Conservation (phyloP, 495 filamentous ascomycete genomes). For the Lasiosphaeria hispida region DNA sequence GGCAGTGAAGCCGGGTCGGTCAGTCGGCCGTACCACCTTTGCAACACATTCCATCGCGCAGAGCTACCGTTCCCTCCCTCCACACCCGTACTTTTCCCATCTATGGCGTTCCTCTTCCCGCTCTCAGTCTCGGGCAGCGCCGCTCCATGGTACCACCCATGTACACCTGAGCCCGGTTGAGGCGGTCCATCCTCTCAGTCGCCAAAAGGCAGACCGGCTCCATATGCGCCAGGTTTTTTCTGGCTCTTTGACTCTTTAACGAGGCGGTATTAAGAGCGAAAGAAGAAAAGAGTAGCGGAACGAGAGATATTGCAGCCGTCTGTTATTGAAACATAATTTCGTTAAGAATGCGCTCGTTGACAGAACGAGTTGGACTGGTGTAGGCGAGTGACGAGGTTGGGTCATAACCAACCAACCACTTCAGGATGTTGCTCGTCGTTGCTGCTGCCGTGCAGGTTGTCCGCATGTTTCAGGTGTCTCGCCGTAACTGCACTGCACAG, state of each 20-base stretch:
- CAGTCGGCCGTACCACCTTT: constrained; percentile 2
- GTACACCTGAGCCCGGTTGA: no score
- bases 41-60: not conserved
- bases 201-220: not conserved
- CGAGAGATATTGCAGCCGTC: not conserved
- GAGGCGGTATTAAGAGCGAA: not conserved
- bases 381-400: not conserved
- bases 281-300: not conserved
- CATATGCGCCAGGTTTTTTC: not conserved
- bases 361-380: not conserved
- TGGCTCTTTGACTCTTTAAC: constrained; percentile 4
- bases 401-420: not conserved
- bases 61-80: constrained; percentile 1
- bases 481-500: not conserved
- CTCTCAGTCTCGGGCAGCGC: no score
- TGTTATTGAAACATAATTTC: no score
- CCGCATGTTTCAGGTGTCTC: constrained; percentile 17
- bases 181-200: no score
- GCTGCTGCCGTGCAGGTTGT: not conserved
- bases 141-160: not conserved
- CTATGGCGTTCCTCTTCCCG: not conserved
- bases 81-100: constrained; percentile 9
- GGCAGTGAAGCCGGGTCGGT: not conserved
- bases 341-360: no score
- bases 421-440: not conserved